phyloP scores from a whole-genome alignment of 345 rosid genomes.

The Brassica rapa region DNA sequence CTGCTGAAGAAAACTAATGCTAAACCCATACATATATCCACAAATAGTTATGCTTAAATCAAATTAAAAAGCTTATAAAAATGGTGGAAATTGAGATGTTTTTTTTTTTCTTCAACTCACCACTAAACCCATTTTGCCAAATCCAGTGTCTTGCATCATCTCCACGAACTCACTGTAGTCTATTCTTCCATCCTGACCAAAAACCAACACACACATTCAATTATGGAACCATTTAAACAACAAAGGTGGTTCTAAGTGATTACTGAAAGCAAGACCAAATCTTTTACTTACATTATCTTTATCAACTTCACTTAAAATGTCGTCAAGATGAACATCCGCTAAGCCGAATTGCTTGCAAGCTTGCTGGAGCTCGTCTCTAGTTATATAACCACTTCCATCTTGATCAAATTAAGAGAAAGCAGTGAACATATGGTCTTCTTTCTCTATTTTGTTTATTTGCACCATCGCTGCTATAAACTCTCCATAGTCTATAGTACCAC shows the following conservation, averaged over 20 bases:
- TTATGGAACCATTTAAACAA: neutral
- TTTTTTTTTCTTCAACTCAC: conserved; percentile 21
- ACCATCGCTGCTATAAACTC: conserved; percentile 95
- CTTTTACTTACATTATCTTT: conserved; percentile 60
- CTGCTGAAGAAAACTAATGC: conserved; percentile 33
- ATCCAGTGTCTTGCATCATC: conserved; percentile 79
- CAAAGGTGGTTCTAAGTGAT: conserved; percentile 13
- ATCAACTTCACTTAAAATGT: conserved; percentile 73
- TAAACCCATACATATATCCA: neutral
- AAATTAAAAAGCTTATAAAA: no score
- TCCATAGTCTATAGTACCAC: conserved; percentile 84
- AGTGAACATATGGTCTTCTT: conserved; percentile 76
- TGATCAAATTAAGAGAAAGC: conserved; percentile 89
- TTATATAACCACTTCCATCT: conserved; percentile 92
- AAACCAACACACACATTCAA: neutral
- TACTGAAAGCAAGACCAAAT: neutral
- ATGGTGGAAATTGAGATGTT: neutral
- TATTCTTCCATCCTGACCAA: conserved; percentile 75
- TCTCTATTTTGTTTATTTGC: conserved; percentile 79
- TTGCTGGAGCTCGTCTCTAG: conserved; percentile 78
- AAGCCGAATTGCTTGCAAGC: conserved; percentile 81
- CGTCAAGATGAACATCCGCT: conserved; percentile 61
- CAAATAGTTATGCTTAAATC: neutral
- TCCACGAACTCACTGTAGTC: conserved; percentile 86
- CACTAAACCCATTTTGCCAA: conserved; percentile 42